A percentile compares a stretch with the other conserved stretches of the same genome.
Evolutionary conservation across 2,329 filamentous ascomycete species (phyloP).

Genomic region (Penicillium hordei): DNA sequence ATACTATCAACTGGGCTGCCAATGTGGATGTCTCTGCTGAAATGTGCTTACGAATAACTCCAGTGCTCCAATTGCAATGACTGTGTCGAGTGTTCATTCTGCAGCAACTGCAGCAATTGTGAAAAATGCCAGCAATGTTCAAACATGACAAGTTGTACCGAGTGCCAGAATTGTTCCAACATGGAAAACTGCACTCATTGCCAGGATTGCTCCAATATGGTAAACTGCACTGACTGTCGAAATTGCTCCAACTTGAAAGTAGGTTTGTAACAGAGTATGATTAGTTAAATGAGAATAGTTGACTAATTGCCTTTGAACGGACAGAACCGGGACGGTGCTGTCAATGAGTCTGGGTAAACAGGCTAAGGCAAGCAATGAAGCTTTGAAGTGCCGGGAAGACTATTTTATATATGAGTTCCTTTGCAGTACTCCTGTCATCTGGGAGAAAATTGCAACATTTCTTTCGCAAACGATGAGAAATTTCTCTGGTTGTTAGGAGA

Average conservation of each 20-base stretch:
- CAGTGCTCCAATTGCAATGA: constrained; percentile 2
- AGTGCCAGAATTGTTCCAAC: neutral
- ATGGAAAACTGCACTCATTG: neutral
- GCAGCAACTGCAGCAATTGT: neutral
- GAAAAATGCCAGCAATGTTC: neutral
- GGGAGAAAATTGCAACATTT: neutral
- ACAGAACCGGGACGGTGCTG: constrained; percentile 1
- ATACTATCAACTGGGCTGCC: neutral
- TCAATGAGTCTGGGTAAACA: neutral
- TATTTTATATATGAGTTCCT: neutral
- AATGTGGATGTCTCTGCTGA: neutral
- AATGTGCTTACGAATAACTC: neutral
- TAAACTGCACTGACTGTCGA: neutral
- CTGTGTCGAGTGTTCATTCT: constrained; percentile 3
- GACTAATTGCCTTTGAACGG: neutral
- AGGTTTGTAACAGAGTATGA: neutral
- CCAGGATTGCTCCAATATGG: too few species aligned
- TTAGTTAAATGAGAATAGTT: neutral
- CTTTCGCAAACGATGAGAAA: neutral
- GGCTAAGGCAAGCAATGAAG: neutral
- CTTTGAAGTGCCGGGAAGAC: neutral
- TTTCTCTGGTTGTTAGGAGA: neutral
- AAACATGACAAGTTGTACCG: constrained; percentile 1
- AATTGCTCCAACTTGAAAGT: constrained; percentile 1
- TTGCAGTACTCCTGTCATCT: neutral